Evolutionary conservation across 441 rosid species (phyloP).

Genomic region (Breynia disticha): DNA sequence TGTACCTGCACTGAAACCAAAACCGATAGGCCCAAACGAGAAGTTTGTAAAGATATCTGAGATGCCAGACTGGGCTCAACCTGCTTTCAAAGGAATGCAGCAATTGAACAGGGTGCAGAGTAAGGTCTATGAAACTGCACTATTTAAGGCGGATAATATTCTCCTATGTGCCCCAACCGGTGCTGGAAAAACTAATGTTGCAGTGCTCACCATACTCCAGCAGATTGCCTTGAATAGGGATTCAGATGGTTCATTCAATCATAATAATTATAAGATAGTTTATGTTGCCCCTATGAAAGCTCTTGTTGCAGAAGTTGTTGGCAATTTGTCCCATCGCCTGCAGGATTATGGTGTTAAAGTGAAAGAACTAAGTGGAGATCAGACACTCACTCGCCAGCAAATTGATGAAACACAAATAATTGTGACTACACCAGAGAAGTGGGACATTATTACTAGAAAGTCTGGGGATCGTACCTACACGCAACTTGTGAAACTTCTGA

Average conservation of each 20-base stretch:
- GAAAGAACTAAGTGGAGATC: conserved; percentile 90
- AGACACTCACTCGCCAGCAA: conserved; percentile 78
- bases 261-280: conserved; percentile 68
- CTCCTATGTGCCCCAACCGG: conserved; percentile 96
- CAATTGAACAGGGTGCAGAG: conserved; percentile 91
- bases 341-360: conserved; percentile 69
- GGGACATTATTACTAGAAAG: conserved; percentile 94
- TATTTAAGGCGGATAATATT: conserved; percentile 61
- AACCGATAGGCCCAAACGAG: conserved; percentile 50
- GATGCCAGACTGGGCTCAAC: conserved; percentile 94
- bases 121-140: conserved; percentile 78
- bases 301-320: conserved; percentile 89
- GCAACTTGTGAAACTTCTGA: conserved; percentile 78
- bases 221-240: conserved; percentile 57
- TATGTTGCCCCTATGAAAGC: conserved; percentile 98
- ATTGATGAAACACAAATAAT: conserved; percentile 93
- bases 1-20: conserved; percentile 62
- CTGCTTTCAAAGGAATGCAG: conserved; percentile 85
- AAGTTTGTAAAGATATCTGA: conserved; percentile 63
- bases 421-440: conserved; percentile 95
- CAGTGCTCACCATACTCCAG: conserved; percentile 86
- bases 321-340: conserved; percentile 76
- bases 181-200: conserved; percentile 96
- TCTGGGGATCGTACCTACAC: conserved; percentile 98
- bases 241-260: conserved; percentile 58